These are phyloP conservation scores for Alectoria sarmentosa DNA, from an alignment of 495 filamentous ascomycete genomes.

Conservation along the genomic window DNA sequence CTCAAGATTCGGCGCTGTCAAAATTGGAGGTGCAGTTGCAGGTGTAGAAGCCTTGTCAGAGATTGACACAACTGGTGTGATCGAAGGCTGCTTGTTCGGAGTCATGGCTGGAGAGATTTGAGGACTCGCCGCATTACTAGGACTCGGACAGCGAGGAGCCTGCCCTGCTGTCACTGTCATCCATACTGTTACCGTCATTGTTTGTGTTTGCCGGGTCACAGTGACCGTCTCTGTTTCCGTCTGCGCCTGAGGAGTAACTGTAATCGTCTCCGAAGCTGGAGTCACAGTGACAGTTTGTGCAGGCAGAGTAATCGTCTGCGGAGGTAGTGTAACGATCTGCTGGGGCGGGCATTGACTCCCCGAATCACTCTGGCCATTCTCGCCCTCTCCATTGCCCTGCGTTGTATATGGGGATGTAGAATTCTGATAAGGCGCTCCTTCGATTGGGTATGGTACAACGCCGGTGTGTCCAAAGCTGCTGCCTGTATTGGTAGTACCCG, in stretches of 20 bases:
- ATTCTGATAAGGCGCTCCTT: conserved; percentile 21
- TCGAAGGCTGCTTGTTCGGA: not conserved
- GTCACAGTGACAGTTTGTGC: conserved; percentile 21
- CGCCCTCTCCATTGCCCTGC: not conserved
- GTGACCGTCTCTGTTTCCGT: conserved; percentile 10
- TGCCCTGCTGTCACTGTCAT: conserved; percentile 11
- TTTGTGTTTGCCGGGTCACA: conserved; percentile 13
- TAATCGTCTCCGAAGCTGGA: conserved; percentile 16
- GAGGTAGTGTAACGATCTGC: conserved; percentile 19
- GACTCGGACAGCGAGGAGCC: conserved; percentile 8
- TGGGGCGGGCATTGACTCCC: conserved; percentile 11
- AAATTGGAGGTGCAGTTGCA: not conserved
- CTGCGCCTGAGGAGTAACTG: conserved; percentile 6
- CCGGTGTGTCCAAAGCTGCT: conserved; percentile 1
- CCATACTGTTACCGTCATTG: conserved; percentile 9
- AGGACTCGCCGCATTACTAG: conserved; percentile 12
- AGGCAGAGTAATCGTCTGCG: conserved; percentile 18
- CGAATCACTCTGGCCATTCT: not conserved
- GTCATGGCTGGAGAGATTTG: not conserved
- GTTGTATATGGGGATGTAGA: conserved; percentile 6
- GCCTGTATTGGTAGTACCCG: conserved; percentile 13
- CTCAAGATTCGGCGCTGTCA: not conserved
- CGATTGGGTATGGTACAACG: conserved; percentile 13
- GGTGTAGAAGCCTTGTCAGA: not conserved
- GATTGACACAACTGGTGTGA: not conserved